Percentiles rank a stretch among this genome's conserved stretches.
Evolutionary conservation across 75 land plant species (phyloP).

Genomic region (Cunninghamia lanceolata): DNA sequence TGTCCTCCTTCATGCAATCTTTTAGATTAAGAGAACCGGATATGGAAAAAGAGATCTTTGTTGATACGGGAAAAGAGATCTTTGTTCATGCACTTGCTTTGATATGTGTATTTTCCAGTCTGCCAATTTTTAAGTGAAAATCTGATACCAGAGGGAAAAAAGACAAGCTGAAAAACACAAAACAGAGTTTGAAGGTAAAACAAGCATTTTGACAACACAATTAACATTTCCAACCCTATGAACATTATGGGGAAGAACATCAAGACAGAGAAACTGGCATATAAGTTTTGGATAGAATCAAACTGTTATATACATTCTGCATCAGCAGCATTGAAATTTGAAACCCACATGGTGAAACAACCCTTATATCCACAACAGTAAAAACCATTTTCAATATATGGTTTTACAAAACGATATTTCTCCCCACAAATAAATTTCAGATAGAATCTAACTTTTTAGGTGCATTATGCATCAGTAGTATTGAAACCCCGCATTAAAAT

Average conservation of each 20-base stretch:
- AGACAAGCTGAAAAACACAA: not conserved
- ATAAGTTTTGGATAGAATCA: not conserved
- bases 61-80: not conserved
- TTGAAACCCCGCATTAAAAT: not conserved
- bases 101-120: not conserved
- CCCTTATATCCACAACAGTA: not conserved
- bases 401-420: not conserved
- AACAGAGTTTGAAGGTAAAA: not conserved
- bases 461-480: not conserved
- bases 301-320: not conserved
- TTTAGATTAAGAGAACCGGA: not conserved
- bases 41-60: not conserved
- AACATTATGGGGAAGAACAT: not conserved
- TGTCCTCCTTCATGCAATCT: not conserved
- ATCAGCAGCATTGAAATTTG: not conserved
- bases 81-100: not conserved
- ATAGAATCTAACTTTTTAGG: not conserved
- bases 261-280: not conserved
- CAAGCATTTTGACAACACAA: not conserved
- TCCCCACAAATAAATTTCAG: not conserved
- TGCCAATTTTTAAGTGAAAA: not conserved
- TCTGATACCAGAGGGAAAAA: not conserved
- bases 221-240: not conserved
- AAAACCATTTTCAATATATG: not conserved
- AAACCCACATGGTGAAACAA: not conserved